Conservation (phyloP, 768 basidiomycete genomes). For the Amanita rimosa region DNA sequence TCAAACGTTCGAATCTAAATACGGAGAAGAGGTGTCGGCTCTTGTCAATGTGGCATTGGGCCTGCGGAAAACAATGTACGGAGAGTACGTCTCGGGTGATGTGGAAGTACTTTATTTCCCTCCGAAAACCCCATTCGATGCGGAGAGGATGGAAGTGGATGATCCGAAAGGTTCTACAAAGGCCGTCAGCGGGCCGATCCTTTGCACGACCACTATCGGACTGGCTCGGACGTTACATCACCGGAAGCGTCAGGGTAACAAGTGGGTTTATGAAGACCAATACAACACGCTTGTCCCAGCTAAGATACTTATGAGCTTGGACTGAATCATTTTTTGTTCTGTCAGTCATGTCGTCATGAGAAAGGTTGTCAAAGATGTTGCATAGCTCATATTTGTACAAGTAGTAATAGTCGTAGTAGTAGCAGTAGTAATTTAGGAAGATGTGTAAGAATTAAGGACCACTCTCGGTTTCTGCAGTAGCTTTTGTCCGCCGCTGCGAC, state of each 20-base stretch:
- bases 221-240: not conserved
- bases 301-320: not conserved
- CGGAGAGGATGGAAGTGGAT: not conserved
- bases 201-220: not conserved
- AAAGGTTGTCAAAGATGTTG: not conserved
- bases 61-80: not conserved
- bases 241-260: not conserved
- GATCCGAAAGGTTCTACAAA: not conserved
- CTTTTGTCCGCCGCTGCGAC: not conserved
- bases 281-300: not conserved
- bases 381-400: no score
- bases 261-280: not conserved
- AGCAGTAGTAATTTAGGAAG: not conserved
- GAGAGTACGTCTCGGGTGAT: slow-evolving; percentile 3
- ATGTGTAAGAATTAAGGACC: not conserved
- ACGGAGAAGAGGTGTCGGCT: not conserved
- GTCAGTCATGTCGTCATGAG: no score
- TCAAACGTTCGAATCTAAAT: not conserved
- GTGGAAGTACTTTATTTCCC: not conserved
- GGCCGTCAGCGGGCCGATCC: not conserved
- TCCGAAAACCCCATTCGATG: not conserved
- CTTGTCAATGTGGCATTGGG: not conserved
- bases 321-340: not conserved
- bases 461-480: not conserved
- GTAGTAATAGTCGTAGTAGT: no score